These are phyloP conservation scores for Eutrema yunnanense DNA, from an alignment of 345 rosid species.

Conservation along the genomic window DNA sequence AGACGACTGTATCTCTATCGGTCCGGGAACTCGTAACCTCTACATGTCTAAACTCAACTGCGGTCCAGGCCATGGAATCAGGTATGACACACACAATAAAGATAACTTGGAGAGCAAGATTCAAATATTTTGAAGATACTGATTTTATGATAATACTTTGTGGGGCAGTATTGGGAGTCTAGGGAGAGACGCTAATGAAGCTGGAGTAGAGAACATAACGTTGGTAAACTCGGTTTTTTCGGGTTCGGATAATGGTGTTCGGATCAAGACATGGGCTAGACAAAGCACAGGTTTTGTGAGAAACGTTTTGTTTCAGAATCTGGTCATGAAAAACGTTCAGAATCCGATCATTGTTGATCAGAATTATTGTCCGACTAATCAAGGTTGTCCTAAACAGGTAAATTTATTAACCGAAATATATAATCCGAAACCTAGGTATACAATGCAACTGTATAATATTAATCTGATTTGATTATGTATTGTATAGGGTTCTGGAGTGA, in stretches of 20 bases:
- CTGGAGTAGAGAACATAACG: slow-evolving; percentile 33
- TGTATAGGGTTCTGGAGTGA: slow-evolving; percentile 56
- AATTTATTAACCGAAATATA: not conserved
- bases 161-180: slow-evolving; percentile 31
- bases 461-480: not conserved
- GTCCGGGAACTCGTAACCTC: slow-evolving; percentile 46
- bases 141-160: not conserved
- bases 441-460: not conserved
- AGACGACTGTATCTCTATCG: slow-evolving; percentile 55
- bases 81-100: slow-evolving; percentile 13
- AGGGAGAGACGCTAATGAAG: slow-evolving; percentile 31
- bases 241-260: slow-evolving; percentile 34
- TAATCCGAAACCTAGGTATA: not conserved
- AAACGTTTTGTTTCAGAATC: slow-evolving; percentile 33
- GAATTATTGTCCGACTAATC: slow-evolving; percentile 41
- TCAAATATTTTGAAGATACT: not conserved
- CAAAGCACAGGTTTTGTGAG: slow-evolving; percentile 44
- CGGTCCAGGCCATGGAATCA: slow-evolving; percentile 67
- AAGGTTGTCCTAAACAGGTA: slow-evolving; percentile 48
- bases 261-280: slow-evolving; percentile 48
- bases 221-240: slow-evolving; percentile 25
- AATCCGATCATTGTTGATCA: slow-evolving; percentile 59
- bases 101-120: not conserved
- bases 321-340: slow-evolving; percentile 31
- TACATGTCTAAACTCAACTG: slow-evolving; percentile 39